A percentile compares a stretch with the other conserved stretches of the same genome.
These are phyloP conservation scores for Helichrysum umbraculigerum DNA, from an alignment of 129 eudicot genomes.

Conservation along the genomic window DNA sequence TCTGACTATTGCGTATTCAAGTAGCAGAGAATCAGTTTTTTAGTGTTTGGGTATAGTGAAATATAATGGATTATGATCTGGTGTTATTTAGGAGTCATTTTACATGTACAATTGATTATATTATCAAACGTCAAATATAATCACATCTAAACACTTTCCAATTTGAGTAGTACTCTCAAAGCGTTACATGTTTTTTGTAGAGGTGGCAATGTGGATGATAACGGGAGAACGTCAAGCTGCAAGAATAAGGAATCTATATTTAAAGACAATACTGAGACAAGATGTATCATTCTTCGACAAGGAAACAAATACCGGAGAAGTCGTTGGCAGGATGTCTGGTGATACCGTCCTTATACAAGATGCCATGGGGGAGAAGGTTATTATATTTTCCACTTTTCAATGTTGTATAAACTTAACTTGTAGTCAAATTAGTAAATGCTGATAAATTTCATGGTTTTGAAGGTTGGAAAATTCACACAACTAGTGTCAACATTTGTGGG, in stretches of 20 bases:
- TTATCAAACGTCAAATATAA: too few relatives aligned
- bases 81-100: too few relatives aligned
- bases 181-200: slow-evolving; percentile 34
- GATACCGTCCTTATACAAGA: slow-evolving; percentile 95
- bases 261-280: slow-evolving; percentile 78
- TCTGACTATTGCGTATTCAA: slow-evolving; percentile 2
- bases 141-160: too few relatives aligned
- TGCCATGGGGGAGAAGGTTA: slow-evolving; percentile 97
- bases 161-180: not conserved
- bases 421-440: not conserved
- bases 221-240: slow-evolving; percentile 97
- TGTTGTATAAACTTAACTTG: not conserved
- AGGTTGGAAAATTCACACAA: slow-evolving; percentile 89
- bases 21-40: not conserved
- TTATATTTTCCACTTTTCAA: not conserved
- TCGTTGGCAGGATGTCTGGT: slow-evolving; percentile 95
- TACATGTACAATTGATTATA: too few relatives aligned
- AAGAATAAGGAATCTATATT: slow-evolving; percentile 72
- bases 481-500: slow-evolving; percentile 71
- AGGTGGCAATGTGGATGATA: slow-evolving; percentile 94
- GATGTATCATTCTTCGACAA: slow-evolving; percentile 88
- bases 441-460: slow-evolving; percentile 5
- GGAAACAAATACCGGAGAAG: slow-evolving; percentile 96
- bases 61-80: too few relatives aligned
- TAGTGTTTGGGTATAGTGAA: not conserved